Conservation (phyloP, 441 rosid genomes). For the Bruguiera hainesii region DNA sequence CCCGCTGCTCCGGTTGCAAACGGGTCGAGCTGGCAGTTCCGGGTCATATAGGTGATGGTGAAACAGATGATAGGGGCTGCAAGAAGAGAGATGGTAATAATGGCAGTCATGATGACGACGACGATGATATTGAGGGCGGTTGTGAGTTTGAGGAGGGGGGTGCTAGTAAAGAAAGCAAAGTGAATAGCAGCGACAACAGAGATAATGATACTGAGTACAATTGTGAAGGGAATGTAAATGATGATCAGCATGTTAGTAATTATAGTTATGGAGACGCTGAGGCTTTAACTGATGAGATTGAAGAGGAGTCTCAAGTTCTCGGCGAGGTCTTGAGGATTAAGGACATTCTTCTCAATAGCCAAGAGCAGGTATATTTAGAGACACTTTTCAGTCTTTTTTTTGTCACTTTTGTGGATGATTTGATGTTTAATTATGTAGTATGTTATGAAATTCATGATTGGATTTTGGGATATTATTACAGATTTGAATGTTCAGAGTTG, state of each 20-base stretch:
- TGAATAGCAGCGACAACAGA: slow-evolving; percentile 44
- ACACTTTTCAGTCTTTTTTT: not conserved
- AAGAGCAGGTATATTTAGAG: slow-evolving; percentile 40
- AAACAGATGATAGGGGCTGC: slow-evolving; percentile 24
- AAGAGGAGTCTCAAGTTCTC: slow-evolving; percentile 51
- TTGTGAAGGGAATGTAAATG: slow-evolving; percentile 18
- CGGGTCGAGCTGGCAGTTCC: slow-evolving; percentile 55
- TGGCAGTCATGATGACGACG: slow-evolving; percentile 29
- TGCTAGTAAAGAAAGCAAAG: slow-evolving; percentile 74
- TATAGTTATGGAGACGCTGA: slow-evolving; percentile 52
- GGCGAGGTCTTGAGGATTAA: slow-evolving; percentile 62
- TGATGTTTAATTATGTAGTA: slow-evolving; percentile 3
- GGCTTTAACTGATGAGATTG: slow-evolving; percentile 87
- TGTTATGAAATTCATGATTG: not conserved
- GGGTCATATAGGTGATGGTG: slow-evolving; percentile 26
- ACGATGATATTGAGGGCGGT: slow-evolving; percentile 19
- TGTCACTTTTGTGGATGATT: not conserved
- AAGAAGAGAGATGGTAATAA: slow-evolving; percentile 21
- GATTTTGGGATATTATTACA: not conserved
- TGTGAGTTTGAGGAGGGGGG: slow-evolving; percentile 34
- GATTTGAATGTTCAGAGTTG: not conserved
- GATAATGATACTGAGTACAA: slow-evolving; percentile 30
- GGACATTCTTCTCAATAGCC: slow-evolving; percentile 37
- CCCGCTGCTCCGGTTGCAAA: slow-evolving; percentile 70
- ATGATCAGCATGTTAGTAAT: slow-evolving; percentile 47